Evolutionary conservation across 2,329 filamentous ascomycete genomes (phyloP).

Genomic region (Stagonosporopsis tanaceti): DNA sequence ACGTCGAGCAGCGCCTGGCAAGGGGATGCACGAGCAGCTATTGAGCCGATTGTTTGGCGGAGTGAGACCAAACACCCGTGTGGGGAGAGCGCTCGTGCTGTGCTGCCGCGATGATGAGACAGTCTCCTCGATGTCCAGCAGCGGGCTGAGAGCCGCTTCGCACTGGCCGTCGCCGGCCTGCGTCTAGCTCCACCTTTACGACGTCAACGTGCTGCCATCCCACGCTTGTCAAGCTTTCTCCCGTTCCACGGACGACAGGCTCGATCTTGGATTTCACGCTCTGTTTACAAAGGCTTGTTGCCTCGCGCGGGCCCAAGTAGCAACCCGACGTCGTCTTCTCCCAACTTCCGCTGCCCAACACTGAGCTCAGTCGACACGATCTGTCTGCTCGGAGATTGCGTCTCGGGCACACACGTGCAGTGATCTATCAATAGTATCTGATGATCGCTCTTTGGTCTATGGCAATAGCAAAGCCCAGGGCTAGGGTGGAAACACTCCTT

Average conservation of each 20-base stretch:
- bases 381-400: neutral
- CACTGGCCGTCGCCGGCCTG: conserved; percentile 12
- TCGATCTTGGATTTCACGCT: neutral
- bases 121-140: conserved; percentile 10
- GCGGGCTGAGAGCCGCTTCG: conserved; percentile 7
- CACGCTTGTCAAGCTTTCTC: conserved; percentile 14
- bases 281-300: too few species aligned
- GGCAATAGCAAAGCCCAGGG: neutral
- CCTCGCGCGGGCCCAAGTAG: neutral
- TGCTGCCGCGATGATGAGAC: conserved; percentile 17
- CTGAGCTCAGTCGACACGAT: neutral
- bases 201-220: conserved; percentile 20
- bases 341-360: conserved; percentile 9
- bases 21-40: conserved; percentile 1
- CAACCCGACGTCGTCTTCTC: neutral
- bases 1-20: conserved; percentile 9
- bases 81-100: conserved; percentile 19
- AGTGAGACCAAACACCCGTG: conserved; percentile 18
- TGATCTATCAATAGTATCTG: neutral
- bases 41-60: conserved; percentile 9
- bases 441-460: neutral
- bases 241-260: conserved; percentile 8
- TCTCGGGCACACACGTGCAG: neutral
- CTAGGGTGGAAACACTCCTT: neutral
- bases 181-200: conserved; percentile 18